A percentile compares a stretch with the other conserved stretches of the same genome.
phyloP scores from a whole-genome alignment of 202 grass and related monocot genomes.

The Elaeis oleifera region DNA sequence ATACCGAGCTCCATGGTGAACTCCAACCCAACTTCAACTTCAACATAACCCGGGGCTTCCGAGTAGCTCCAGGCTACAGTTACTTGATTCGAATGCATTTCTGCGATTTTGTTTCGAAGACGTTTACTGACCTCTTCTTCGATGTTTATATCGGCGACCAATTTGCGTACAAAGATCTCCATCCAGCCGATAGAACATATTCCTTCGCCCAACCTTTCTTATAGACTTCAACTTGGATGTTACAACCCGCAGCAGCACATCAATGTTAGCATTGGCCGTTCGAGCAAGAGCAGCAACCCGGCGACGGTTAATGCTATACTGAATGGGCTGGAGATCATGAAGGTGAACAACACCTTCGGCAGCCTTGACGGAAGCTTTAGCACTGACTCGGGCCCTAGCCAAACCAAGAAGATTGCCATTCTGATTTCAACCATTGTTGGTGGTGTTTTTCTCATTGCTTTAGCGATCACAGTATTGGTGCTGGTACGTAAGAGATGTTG shows the following conservation, averaged over 20 bases:
- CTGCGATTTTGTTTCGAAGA: slow-evolving; percentile 40
- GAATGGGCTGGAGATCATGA: slow-evolving; percentile 88
- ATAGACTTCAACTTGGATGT: slow-evolving; percentile 11
- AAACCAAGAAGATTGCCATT: slow-evolving; percentile 3
- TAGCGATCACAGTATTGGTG: slow-evolving; percentile 11
- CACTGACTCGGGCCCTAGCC: not conserved
- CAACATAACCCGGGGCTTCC: slow-evolving; percentile 64
- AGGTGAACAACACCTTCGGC: not conserved
- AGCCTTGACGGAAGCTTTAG: not conserved
- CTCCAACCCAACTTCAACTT: not conserved
- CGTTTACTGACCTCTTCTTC: slow-evolving; percentile 5
- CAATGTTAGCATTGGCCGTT: slow-evolving; percentile 44
- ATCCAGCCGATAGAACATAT: rapidly evolving
- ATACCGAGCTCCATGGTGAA: rapidly evolving
- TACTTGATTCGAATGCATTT: slow-evolving; percentile 73
- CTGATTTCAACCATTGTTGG: slow-evolving; percentile 14
- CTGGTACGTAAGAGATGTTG: slow-evolving; percentile 8
- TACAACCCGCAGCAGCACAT: slow-evolving; percentile 9
- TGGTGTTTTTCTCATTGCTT: slow-evolving; percentile 14
- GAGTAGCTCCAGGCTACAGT: not conserved
- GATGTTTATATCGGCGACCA: slow-evolving; percentile 27
- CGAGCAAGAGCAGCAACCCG: rapidly evolving
- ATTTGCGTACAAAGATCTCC: not conserved
- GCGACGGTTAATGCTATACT: slow-evolving; percentile 22
- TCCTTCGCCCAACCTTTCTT: slow-evolving; percentile 14